Conservation (phyloP, 306 rosid species). For the Castanea sativa region DNA sequence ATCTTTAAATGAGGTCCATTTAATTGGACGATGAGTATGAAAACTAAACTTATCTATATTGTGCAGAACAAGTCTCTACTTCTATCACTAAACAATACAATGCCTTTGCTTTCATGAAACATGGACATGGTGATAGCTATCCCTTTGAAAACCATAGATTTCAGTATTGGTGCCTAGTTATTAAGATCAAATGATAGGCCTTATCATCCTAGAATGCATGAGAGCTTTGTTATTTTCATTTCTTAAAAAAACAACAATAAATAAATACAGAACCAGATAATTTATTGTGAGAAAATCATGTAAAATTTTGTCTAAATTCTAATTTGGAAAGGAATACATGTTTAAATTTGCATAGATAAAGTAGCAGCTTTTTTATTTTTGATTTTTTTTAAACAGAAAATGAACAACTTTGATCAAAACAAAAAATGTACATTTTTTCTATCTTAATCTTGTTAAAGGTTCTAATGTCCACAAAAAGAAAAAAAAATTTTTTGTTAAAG, state of each 20-base stretch:
- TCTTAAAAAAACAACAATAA: too few species aligned
- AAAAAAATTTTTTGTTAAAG: too few species aligned
- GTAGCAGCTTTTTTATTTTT: neutral
- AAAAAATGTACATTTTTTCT: too few species aligned
- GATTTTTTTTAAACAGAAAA: too few species aligned
- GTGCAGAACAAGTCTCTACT: conserved; percentile 11
- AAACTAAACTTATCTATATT: conserved; percentile 28
- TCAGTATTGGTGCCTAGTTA: neutral
- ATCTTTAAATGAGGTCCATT: neutral
- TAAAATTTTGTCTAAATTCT: too few species aligned
- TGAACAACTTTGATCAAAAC: too few species aligned
- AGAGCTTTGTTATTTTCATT: neutral
- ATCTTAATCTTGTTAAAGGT: too few species aligned
- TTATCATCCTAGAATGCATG: neutral
- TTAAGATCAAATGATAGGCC: conserved; percentile 21
- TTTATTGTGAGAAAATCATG: too few species aligned
- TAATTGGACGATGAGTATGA: conserved; percentile 24
- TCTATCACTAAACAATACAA: conserved; percentile 3
- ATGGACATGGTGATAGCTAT: neutral
- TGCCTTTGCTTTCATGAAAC: conserved; percentile 14
- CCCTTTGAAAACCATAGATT: neutral
- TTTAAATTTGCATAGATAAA: too few species aligned
- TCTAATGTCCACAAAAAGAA: too few species aligned
- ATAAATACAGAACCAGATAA: too few species aligned
- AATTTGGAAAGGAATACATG: too few species aligned